A percentile compares a stretch with the other conserved stretches of the same genome.
Evolutionary conservation across 192 early-diverging fungal species (phyloP).

Genomic region (Coemansia sp.): DNA sequence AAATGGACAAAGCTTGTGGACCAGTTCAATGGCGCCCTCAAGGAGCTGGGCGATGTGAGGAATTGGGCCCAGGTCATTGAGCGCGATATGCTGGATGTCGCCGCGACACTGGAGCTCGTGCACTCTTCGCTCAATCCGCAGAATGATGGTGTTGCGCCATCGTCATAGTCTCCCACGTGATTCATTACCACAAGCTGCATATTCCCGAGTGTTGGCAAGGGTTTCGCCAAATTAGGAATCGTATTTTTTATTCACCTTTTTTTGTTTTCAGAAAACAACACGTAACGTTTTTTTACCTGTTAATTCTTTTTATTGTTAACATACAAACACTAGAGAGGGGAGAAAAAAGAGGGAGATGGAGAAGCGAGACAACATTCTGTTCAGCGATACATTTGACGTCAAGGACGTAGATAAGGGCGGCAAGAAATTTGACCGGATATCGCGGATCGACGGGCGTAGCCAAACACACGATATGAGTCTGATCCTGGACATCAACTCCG

Average conservation of each 20-base stretch:
- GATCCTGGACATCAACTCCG: constrained; percentile 92
- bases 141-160: not conserved
- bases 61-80: constrained; percentile 88
- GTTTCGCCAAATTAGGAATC: not conserved
- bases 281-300: not conserved
- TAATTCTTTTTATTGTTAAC: not conserved
- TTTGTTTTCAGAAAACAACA: not conserved
- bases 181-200: not conserved
- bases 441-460: constrained; percentile 77
- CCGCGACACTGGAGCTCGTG: constrained; percentile 64
- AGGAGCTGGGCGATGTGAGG: constrained; percentile 87
- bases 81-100: constrained; percentile 77
- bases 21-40: constrained; percentile 75
- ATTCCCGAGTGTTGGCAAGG: not conserved
- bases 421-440: constrained; percentile 95
- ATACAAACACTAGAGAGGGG: constrained; percentile 3
- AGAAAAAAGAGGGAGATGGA: constrained; percentile 35
- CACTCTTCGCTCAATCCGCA: constrained; percentile 42
- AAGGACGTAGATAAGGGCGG: constrained; percentile 87
- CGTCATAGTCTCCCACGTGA: not conserved
- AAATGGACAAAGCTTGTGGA: constrained; percentile 81
- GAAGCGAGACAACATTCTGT: constrained; percentile 78
- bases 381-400: constrained; percentile 87
- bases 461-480: constrained; percentile 90
- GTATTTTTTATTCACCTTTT: constrained; percentile 12